These are phyloP conservation scores for Cercospora sp. DNA, from an alignment of 2,329 filamentous ascomycete species.

Conservation along the genomic window DNA sequence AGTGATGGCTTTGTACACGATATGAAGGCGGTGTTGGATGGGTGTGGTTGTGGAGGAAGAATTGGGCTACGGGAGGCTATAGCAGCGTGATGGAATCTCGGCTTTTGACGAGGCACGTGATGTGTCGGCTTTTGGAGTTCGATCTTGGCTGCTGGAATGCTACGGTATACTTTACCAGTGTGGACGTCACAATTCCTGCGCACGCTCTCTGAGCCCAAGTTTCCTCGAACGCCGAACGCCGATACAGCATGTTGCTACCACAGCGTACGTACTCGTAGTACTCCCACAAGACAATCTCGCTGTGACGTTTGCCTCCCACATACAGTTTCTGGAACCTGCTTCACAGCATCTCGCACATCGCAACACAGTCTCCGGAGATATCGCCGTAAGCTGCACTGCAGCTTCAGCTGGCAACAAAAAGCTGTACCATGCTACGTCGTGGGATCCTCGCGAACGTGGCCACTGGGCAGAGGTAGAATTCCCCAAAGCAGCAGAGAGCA, in stretches of 20 bases:
- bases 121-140: background rate
- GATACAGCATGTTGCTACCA: background rate
- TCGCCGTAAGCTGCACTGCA: background rate
- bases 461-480: background rate
- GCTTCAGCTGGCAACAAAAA: background rate
- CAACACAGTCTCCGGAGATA: background rate
- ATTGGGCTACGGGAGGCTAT: conserved; percentile 1
- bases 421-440: background rate
- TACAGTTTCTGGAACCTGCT: background rate
- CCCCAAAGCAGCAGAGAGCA: background rate
- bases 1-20: conserved; percentile 13
- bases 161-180: background rate
- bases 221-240: background rate
- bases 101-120: background rate
- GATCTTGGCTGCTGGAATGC: background rate
- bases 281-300: background rate
- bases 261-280: background rate
- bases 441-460: background rate
- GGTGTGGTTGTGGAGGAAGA: conserved; percentile 10
- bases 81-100: background rate
- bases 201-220: background rate
- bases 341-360: background rate
- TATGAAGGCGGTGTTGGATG: conserved; percentile 3
- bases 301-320: background rate
- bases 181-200: background rate